Percentiles rank a stretch among this genome's conserved stretches.
Conservation (phyloP, 2,329 filamentous ascomycete species). For the Penicillium italicum region DNA sequence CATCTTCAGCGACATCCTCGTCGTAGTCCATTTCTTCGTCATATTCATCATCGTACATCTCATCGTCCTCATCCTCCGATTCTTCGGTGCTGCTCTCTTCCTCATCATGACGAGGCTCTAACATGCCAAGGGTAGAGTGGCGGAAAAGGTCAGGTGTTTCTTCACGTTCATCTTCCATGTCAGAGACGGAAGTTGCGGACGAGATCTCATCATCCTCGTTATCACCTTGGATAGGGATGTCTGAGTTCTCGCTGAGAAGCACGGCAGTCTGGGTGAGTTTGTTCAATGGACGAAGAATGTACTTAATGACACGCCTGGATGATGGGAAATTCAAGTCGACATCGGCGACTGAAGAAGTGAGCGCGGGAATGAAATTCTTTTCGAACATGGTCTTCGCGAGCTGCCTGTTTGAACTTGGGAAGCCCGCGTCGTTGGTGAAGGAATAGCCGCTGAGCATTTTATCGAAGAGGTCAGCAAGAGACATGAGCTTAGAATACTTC, state of each 20-base stretch:
- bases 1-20: constrained; percentile 72
- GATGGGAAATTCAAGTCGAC: constrained; percentile 92
- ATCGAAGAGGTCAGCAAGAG: constrained; percentile 85
- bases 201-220: constrained; percentile 83
- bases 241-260: constrained; percentile 74
- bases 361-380: constrained; percentile 85
- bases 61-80: constrained; percentile 70
- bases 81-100: constrained; percentile 74
- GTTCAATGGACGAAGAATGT: constrained; percentile 86
- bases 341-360: constrained; percentile 90
- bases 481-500: constrained; percentile 84
- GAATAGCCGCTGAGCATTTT: constrained; percentile 83
- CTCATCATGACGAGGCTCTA: constrained; percentile 77
- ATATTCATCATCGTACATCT: constrained; percentile 90
- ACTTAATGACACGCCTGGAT: constrained; percentile 91
- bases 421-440: constrained; percentile 50
- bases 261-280: constrained; percentile 84
- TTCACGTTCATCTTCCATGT: constrained; percentile 79
- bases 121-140: constrained; percentile 91
- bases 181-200: constrained; percentile 83
- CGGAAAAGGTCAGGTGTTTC: constrained; percentile 97
- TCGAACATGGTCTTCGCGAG: constrained; percentile 96
- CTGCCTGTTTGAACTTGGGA: constrained; percentile 67
- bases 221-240: constrained; percentile 65
- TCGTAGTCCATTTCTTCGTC: constrained; percentile 91